Evolutionary conservation across 2,329 filamentous ascomycete species (phyloP).

Genomic region (Penicillium sp.): DNA sequence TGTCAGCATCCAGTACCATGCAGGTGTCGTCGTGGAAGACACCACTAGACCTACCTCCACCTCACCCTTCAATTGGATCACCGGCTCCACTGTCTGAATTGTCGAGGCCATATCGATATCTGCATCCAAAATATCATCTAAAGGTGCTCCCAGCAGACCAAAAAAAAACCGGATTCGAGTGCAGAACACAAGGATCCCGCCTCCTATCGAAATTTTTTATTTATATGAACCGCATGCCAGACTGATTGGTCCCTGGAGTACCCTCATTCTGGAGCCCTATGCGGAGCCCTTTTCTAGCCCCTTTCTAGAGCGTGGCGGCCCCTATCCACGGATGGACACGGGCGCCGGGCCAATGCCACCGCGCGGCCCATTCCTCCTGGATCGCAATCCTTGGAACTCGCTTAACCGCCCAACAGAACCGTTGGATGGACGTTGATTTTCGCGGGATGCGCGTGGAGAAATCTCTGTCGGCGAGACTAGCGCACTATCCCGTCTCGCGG

Average conservation of each 20-base stretch:
- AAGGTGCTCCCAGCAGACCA: background rate
- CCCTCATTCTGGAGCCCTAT: constrained; percentile 13
- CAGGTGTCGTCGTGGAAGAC: background rate
- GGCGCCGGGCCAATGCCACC: constrained; percentile 8
- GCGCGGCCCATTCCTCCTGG: background rate
- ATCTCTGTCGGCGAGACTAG: constrained; percentile 6
- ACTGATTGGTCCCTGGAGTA: constrained; percentile 15
- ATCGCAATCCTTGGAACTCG: constrained; percentile 8
- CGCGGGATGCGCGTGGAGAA: constrained; percentile 13
- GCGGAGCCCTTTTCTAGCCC: constrained; percentile 16
- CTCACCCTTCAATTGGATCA: constrained; percentile 16
- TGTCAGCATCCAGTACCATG: constrained; percentile 7
- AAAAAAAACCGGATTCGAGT: constrained; percentile 2
- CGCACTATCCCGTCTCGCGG: constrained; percentile 11
- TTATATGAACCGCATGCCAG: constrained; percentile 9
- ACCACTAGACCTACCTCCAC: constrained; percentile 8
- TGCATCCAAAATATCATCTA: constrained; percentile 1
- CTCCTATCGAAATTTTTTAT: constrained; percentile 10
- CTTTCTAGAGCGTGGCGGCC: constrained; percentile 15
- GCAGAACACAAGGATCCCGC: constrained; percentile 1
- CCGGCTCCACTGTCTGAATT: constrained; percentile 14
- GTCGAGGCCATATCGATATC: constrained; percentile 12
- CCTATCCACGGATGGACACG: constrained; percentile 12
- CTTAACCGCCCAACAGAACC: constrained; percentile 15
- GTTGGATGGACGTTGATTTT: constrained; percentile 16